Conservation (phyloP, 2,329 filamentous ascomycete genomes). For the Fusarium cyanostomum region DNA sequence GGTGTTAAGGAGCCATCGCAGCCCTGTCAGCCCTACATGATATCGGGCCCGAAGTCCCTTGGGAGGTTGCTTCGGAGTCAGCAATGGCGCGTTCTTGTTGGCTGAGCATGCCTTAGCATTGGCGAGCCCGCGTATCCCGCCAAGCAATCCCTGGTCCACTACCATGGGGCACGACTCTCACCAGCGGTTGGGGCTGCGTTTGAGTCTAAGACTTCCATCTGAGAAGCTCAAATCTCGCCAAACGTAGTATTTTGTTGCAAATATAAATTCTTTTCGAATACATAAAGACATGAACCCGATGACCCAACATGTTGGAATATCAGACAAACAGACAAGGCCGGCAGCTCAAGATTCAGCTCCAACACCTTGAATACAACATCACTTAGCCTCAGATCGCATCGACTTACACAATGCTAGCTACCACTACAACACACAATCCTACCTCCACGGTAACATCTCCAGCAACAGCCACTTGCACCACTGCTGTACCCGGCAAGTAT, state of each 20-base stretch:
- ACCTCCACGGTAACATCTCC: slow-evolving; percentile 47
- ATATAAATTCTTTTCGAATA: slow-evolving; percentile 2
- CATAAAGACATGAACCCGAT: slow-evolving; percentile 12
- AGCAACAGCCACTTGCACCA: slow-evolving; percentile 46
- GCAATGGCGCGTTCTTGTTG: slow-evolving; percentile 9
- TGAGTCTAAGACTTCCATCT: slow-evolving; percentile 11
- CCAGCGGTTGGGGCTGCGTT: not conserved
- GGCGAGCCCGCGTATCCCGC: slow-evolving; percentile 26
- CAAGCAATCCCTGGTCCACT: slow-evolving; percentile 1
- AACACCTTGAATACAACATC: not conserved
- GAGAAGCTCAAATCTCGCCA: not conserved
- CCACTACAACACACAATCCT: slow-evolving; percentile 21
- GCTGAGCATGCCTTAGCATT: slow-evolving; percentile 29
- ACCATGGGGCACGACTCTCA: not conserved
- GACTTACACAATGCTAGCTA: slow-evolving; percentile 35
- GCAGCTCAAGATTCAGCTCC: not conserved
- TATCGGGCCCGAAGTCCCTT: not conserved
- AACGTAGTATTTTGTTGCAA: not conserved
- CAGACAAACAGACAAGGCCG: slow-evolving; percentile 4
- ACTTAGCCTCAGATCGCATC: not conserved
- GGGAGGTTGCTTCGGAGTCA: not conserved
- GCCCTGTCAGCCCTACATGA: no score
- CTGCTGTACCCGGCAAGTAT: slow-evolving; percentile 46
- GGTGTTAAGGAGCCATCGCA: no score
- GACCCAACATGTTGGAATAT: not conserved